Evolutionary conservation across 768 basidiomycete species (phyloP).

Genomic region (Trametes cinnabarina): DNA sequence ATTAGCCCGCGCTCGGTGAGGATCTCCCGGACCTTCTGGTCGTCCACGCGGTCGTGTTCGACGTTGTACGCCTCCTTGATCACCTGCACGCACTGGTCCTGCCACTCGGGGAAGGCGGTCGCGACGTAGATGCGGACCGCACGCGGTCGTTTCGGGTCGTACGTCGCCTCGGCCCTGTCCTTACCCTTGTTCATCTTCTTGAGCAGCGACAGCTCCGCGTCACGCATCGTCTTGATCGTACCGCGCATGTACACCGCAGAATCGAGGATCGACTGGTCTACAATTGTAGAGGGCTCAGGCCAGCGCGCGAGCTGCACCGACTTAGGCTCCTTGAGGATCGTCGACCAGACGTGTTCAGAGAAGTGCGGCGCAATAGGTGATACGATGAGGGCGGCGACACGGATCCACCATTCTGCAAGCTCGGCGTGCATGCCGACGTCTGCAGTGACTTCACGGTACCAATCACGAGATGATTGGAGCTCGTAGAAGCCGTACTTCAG

Average conservation of each 20-base stretch:
- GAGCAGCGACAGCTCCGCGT: conserved; percentile 74
- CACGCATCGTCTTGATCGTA: conserved; percentile 88
- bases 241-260: conserved; percentile 83
- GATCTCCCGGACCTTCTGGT: conserved; percentile 68
- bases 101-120: conserved; percentile 90
- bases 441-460: conserved; percentile 91
- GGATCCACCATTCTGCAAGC: conserved; percentile 84
- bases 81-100: conserved; percentile 74
- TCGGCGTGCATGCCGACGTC: conserved; percentile 91
- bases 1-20: conserved; percentile 73
- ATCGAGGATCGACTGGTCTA: conserved; percentile 68
- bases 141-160: conserved; percentile 85
- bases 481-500: conserved; percentile 96
- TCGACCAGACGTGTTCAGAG: conserved; percentile 85
- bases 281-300: conserved; percentile 63
- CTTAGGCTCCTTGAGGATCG: conserved; percentile 65
- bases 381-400: conserved; percentile 72
- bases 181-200: conserved; percentile 82
- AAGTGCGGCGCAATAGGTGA: conserved; percentile 92
- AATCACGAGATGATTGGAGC: conserved; percentile 86
- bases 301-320: conserved; percentile 84
- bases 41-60: conserved; percentile 68
- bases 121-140: conserved; percentile 89
- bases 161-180: conserved; percentile 50
- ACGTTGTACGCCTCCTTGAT: conserved; percentile 66